Conservation (phyloP, 768 basidiomycete species). For the Termitomyces heimii region DNA sequence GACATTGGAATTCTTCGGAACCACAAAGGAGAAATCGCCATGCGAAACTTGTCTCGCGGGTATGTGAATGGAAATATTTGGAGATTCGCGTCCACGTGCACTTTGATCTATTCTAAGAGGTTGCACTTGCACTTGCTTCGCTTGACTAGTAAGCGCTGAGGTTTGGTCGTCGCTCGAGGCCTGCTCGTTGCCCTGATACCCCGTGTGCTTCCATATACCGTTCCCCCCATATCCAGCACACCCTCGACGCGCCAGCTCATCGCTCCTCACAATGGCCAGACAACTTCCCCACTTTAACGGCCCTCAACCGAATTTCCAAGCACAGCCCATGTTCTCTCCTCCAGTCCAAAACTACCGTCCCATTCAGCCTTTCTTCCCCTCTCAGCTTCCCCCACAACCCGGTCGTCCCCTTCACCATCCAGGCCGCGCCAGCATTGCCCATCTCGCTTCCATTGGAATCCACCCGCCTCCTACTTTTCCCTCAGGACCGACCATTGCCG, state of each 20-base stretch:
- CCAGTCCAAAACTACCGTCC: slow-evolving; percentile 58
- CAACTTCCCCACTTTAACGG: slow-evolving; percentile 44
- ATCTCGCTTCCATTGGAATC: slow-evolving; percentile 55
- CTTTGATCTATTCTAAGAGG: neutral
- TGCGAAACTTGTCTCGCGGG: neutral
- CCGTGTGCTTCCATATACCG: neutral
- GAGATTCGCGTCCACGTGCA: neutral
- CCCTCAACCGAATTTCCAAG: slow-evolving; percentile 45
- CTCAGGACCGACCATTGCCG: slow-evolving; percentile 54
- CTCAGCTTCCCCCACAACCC: slow-evolving; percentile 42
- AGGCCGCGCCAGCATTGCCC: slow-evolving; percentile 54
- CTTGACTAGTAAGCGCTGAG: neutral
- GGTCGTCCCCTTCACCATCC: slow-evolving; percentile 51
- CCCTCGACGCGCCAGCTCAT: neutral
- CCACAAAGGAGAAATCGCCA: neutral
- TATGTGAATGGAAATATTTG: too few relatives aligned
- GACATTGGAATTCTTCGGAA: too few relatives aligned
- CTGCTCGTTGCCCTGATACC: neutral
- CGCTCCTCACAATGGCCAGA: slow-evolving; percentile 26
- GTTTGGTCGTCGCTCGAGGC: slow-evolving; percentile 6
- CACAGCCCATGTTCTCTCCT: slow-evolving; percentile 56
- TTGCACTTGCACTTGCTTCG: neutral
- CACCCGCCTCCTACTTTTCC: slow-evolving; percentile 43
- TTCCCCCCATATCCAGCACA: neutral
- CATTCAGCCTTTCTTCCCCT: slow-evolving; percentile 63